Evolutionary conservation across 2,329 filamentous ascomycete species (phyloP), one percentile per base, ranked within the genome.

Genomic region (Didymella sp.): DNA sequence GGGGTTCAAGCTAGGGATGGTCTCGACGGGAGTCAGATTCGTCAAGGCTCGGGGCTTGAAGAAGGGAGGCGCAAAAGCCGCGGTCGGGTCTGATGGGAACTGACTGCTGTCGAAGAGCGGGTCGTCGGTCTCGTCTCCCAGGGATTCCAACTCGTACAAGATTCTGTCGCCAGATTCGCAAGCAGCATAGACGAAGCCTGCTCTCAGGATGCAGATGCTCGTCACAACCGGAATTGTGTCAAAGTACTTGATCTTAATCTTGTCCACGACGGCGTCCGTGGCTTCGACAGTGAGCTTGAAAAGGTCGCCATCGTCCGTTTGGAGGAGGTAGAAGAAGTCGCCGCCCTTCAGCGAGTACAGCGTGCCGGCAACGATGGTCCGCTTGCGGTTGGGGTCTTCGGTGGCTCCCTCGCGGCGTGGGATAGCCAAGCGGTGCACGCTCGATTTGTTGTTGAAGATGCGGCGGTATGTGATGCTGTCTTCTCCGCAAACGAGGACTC

Each of bases 381-480:
- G 89, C 76, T 96, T 97, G 57, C 96, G 85, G 58, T 92, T 89
- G 0, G 94, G 93, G 71, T 99, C 93, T 75, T 99, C 96, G 0
- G 92, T 95, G 8, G 91, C 87, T 38, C 94, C 95, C 67, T 88
- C 87, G 52, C 95, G 85, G 60, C 95, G 86, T 5, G 95, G 96
- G 56, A 99, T 93, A 0, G 93, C 87, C 24, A 99, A 89, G 31
- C 92, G 87, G 76, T 96, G 92, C 2, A 92, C 87, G 62, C 94
- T 89, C 68, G 96, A 91, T 72, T 66, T 63, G 42, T 60, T 68
- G 60, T 75, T 74, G 67, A 96, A 96, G 22, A 93, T 96, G 75
- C 98, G 95, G n/a, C 92, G 88, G 76, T 99, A 99, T 6, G 92
- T 96, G 71, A 99, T 89, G 70, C 88, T 96, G 72, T 97, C 95